Percentiles rank a stretch among this genome's conserved stretches.
Evolutionary conservation across 106 monocot species (phyloP).

Genomic region (Phalaenopsis aphrodite): DNA sequence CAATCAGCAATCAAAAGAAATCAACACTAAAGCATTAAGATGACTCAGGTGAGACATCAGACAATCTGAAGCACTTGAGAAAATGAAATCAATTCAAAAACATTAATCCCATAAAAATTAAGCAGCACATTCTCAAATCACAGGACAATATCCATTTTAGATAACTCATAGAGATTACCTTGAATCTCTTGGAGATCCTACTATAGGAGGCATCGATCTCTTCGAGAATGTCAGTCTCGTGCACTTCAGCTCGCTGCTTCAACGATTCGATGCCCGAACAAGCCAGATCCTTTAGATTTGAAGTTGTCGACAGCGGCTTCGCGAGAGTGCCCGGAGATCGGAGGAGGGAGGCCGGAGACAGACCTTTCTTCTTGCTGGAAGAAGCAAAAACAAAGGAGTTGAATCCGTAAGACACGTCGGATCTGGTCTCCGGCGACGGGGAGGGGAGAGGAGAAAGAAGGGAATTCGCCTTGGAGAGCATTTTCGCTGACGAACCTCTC

Average conservation of each 20-base stretch:
- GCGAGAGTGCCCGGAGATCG: constrained; percentile 3
- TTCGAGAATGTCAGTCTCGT: constrained; percentile 15
- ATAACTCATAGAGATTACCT: constrained; percentile 8
- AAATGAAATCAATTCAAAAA: background rate
- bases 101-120: background rate
- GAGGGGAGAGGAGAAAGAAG: constrained; percentile 17
- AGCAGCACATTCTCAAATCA: background rate
- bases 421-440: background rate
- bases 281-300: constrained; percentile 16
- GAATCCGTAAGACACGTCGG: constrained; percentile 4
- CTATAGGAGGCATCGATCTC: constrained; percentile 14
- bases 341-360: constrained; percentile 1
- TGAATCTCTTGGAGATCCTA: constrained; percentile 19
- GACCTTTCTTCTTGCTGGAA: constrained; percentile 5
- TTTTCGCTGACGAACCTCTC: constrained; percentile 5
- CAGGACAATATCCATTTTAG: background rate
- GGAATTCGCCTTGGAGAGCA: constrained; percentile 9
- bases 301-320: constrained; percentile 7
- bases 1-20: background rate
- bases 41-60: background rate
- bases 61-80: background rate
- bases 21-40: background rate
- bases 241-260: constrained; percentile 10
- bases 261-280: constrained; percentile 7
- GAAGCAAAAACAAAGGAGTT: background rate